A percentile compares a stretch with the other conserved stretches of the same genome.
Evolutionary conservation across 2,329 filamentous ascomycete genomes (phyloP).

Genomic region (Phyllosticta paracitricarpa): DNA sequence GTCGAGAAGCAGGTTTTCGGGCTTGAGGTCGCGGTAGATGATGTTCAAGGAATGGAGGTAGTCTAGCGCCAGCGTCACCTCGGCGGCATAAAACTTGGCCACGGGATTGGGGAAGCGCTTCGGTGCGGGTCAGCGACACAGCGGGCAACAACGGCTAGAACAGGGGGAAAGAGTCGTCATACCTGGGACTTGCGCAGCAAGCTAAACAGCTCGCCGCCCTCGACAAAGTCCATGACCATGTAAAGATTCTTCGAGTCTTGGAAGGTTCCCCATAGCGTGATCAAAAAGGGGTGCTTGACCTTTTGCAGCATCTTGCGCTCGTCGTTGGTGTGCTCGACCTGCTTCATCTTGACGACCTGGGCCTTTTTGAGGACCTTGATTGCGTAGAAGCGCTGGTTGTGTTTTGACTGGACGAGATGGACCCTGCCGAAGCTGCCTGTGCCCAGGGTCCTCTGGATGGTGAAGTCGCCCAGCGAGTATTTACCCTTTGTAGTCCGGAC

Average conservation of each 20-base stretch:
- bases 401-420: conserved; percentile 92
- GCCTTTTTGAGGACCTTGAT: conserved; percentile 98
- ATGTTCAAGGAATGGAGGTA: conserved; percentile 93
- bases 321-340: conserved; percentile 98
- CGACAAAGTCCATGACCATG: conserved; percentile 99
- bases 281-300: conserved; percentile 95
- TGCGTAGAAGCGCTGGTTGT: conserved; percentile 96
- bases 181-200: conserved; percentile 84
- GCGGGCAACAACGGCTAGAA: conserved; percentile 14
- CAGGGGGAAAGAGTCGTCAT: conserved; percentile 38
- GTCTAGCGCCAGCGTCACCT: conserved; percentile 89
- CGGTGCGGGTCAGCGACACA: conserved; percentile 3
- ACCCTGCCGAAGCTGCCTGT: conserved; percentile 96
- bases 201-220: conserved; percentile 95
- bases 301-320: conserved; percentile 91
- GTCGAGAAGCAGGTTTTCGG: conserved; percentile 85
- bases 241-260: conserved; percentile 92
- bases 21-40: conserved; percentile 96
- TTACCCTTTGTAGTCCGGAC: conserved; percentile 82
- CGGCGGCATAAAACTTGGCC: conserved; percentile 97
- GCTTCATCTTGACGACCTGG: conserved; percentile 99
- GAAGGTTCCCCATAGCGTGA: conserved; percentile 97
- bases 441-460: conserved; percentile 80
- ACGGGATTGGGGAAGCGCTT: conserved; percentile 98
- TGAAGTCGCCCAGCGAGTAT: conserved; percentile 87